These are phyloP conservation scores for Westerdykella ornata DNA, from an alignment of 2,329 filamentous ascomycete genomes.

Conservation along the genomic window DNA sequence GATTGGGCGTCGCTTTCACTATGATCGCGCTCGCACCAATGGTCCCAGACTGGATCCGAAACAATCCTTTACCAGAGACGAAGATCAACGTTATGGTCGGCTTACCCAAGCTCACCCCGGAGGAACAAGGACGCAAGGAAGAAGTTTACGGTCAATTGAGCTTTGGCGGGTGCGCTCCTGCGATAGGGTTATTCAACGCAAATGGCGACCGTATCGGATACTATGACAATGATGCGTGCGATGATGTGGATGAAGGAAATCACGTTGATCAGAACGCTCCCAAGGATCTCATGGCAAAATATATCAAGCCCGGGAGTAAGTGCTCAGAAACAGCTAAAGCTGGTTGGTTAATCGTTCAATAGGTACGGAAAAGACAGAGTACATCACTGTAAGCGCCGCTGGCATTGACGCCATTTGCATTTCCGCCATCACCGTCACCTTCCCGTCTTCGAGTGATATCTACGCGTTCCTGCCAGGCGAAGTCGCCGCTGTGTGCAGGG, in stretches of 20 bases:
- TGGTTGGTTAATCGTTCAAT: background rate
- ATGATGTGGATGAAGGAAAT: background rate
- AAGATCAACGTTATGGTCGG: background rate
- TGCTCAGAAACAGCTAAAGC: background rate
- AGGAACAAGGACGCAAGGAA: background rate
- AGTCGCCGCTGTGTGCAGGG: background rate
- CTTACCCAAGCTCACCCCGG: background rate
- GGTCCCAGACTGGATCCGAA: constrained; percentile 1
- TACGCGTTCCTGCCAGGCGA: constrained; percentile 1
- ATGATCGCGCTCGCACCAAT: constrained; percentile 1
- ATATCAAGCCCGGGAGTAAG: background rate
- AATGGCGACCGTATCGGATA: background rate
- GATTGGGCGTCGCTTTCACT: background rate
- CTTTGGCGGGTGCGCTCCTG: background rate
- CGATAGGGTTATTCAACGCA: constrained; percentile 1
- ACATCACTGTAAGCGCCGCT: constrained; percentile 1
- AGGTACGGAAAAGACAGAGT: constrained; percentile 1
- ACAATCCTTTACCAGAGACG: background rate
- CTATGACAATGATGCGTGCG: background rate
- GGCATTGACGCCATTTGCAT: constrained; percentile 1
- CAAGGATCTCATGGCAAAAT: background rate
- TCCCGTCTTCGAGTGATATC: background rate
- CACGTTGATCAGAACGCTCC: background rate
- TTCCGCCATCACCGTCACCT: background rate
- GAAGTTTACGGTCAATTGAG: background rate